Evolutionary conservation across 192 early-diverging fungal species (phyloP), one percentile per base, ranked within the genome.

Genomic region (Gonapodya sp.): DNA sequence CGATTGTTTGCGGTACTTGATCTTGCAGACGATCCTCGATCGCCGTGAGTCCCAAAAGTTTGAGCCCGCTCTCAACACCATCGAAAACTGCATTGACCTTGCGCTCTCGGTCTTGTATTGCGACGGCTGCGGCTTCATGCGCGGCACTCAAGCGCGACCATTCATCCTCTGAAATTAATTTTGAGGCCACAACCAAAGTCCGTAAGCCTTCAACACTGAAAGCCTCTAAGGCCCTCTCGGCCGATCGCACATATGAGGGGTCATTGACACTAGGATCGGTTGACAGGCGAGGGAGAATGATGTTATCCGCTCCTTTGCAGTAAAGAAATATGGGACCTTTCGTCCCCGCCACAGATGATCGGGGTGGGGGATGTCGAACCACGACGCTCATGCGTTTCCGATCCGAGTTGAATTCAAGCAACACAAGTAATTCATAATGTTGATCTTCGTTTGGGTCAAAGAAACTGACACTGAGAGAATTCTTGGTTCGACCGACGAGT

Each of bases 321-420:
- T 94, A 91, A 73, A 97, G 83, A 14, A 91, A 88, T 75, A 96
- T 95, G 31, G 87, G 88, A 2, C 92, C 93, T 80, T 93, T 90
- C 1, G 93, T 89, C 79, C 90, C 89, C 34, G 46, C 8, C 24
- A 24, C 8, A 24, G 46, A 64, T 64, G 8, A 8, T 8, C 46
- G 46, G 24, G 46, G 46, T 31, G 75, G 75, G 16, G 34, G 75
- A 77, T 77, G 30, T 31, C 75, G 86, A 78, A 93, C 88, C 35
- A 97, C 87, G 1, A 94, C 89, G 0, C 92, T 93, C 96, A 96
- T 96, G 36, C 96, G 91, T 82, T 97, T 97, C 31, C 96, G 90
- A 74, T 93, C 92, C 74, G 90, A 92, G 0, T 92, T 92, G 84
- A 97, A 97, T 81, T 97, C 96, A 34, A 97, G 84, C 1, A 93